phyloP scores from a whole-genome alignment of 2,329 filamentous ascomycete species.

The Biscogniauxia marginata region DNA sequence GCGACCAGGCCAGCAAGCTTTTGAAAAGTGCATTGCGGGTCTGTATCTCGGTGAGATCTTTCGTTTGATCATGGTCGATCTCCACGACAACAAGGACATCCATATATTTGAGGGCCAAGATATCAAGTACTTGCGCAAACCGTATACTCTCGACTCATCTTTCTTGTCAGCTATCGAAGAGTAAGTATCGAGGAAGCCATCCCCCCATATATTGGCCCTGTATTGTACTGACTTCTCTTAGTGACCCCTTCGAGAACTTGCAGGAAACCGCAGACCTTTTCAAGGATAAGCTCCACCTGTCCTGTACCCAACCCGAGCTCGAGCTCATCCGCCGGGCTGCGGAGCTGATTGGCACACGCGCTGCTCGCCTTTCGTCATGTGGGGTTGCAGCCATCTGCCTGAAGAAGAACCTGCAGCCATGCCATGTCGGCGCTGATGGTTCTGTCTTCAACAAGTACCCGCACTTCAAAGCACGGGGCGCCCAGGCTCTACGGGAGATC shows the following conservation, averaged over 20 bases:
- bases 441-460: constrained; percentile 99
- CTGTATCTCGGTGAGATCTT: constrained; percentile 94
- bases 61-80: constrained; percentile 79
- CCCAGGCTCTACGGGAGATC: constrained; percentile 87
- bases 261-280: constrained; percentile 85
- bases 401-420: constrained; percentile 86
- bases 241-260: constrained; percentile 93
- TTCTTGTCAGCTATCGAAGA: constrained; percentile 93
- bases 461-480: constrained; percentile 92
- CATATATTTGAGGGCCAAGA: constrained; percentile 84
- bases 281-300: constrained; percentile 69
- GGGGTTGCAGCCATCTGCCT: constrained; percentile 95
- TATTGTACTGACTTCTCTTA: constrained; percentile 35
- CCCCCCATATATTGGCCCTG: background rate
- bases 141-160: constrained; percentile 88
- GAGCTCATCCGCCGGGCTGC: constrained; percentile 86
- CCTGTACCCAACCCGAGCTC: constrained; percentile 72
- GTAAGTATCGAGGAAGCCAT: constrained; percentile 42
- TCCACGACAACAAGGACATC: constrained; percentile 73
- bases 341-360: constrained; percentile 91
- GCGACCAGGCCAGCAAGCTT: constrained; percentile 88
- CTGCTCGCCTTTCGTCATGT: constrained; percentile 88
- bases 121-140: constrained; percentile 73
- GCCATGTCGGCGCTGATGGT: constrained; percentile 94
- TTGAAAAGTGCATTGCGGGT: constrained; percentile 97